Base-by-base conservation (phyloP, 257 asterid species). In the Jasminum sambac region DNA sequence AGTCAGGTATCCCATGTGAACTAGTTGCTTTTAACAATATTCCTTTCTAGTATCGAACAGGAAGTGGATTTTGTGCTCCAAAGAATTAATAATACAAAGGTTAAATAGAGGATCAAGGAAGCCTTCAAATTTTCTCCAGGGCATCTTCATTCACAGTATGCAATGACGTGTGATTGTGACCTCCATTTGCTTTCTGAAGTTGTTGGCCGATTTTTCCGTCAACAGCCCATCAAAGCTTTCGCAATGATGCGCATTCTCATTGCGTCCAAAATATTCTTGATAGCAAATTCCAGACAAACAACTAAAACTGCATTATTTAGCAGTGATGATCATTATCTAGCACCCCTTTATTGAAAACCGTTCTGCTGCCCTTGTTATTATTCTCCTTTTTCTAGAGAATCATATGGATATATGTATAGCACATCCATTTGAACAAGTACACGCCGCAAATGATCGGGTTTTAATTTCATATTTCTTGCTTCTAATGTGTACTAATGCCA, bases 401-500 rank as follows among this genome's bases (percentile, higher is more conserved):
- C n/a, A 42, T 10, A 8, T 12, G 48, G 39, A 46, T 76, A 38
- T 62, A 67, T 36, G 61, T 23, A 23, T 55, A 19, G 3, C 44
- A 34, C 64, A 13, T 68, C 57, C 23, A 24, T 25, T 25, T 9
- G 66, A 46, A 42, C 73, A 59, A 57, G 24, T 30, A 71, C 71
- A 43, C 19, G 44, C 43, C 61, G 9, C 55, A 25, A 5, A 19
- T 19, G 34, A 77, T 34, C 46, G 52, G 70, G 67, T 43, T 13
- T 24, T 11, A 64, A 9, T 76, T 64, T 40, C 58, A 61, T 5
- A 17, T 11, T 63, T 23, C 36, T n/a, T 39, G 23, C 79, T 67
- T 46, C 67, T 75, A 67, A 73, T 72, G 64, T 40, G 11, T 34
- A 69, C 89, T 25, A 97, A 92, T 67, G 98, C 90, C 78, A 92